These are phyloP conservation scores for Aspergillus bridgeri DNA, from an alignment of 495 filamentous ascomycete species.

Conservation along the genomic window DNA sequence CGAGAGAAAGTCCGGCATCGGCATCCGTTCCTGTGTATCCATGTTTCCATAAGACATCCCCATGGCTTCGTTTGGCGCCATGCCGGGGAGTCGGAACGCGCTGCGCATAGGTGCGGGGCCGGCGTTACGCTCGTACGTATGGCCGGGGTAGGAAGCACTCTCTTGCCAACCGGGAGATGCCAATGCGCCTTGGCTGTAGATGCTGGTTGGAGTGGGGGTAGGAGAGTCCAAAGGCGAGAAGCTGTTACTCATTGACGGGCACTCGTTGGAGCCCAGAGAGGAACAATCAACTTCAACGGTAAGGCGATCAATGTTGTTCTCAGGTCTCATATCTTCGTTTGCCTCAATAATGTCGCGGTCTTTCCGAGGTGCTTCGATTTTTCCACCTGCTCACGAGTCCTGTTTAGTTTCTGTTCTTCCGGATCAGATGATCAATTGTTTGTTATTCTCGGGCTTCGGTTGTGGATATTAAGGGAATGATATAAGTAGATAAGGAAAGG, in stretches of 20 bases:
- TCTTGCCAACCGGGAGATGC: conserved; percentile 45
- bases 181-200: conserved; percentile 42
- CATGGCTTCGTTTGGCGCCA: conserved; percentile 34
- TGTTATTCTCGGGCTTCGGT: too few species aligned
- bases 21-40: conserved; percentile 39
- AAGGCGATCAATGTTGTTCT: conserved; percentile 39
- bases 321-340: conserved; percentile 40
- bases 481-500: conserved; percentile 1
- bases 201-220: conserved; percentile 42
- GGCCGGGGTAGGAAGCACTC: conserved; percentile 24
- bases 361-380: conserved; percentile 24
- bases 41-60: conserved; percentile 33
- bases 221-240: conserved; percentile 47
- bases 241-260: conserved; percentile 45
- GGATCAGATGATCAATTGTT: too few species aligned
- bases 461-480: conserved; percentile 7
- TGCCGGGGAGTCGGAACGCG: conserved; percentile 37
- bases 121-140: conserved; percentile 33
- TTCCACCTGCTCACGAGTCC: conserved; percentile 27
- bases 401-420: conserved; percentile 16
- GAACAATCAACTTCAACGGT: conserved; percentile 45
- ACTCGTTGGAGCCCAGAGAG: conserved; percentile 42
- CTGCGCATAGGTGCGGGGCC: conserved; percentile 37
- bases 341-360: conserved; percentile 24
- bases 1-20: conserved; percentile 38